Evolutionary conservation across 2,329 filamentous ascomycete species (phyloP), one percentile per base, ranked within the genome.

Genomic region (Trematosphaeria pertusa): DNA sequence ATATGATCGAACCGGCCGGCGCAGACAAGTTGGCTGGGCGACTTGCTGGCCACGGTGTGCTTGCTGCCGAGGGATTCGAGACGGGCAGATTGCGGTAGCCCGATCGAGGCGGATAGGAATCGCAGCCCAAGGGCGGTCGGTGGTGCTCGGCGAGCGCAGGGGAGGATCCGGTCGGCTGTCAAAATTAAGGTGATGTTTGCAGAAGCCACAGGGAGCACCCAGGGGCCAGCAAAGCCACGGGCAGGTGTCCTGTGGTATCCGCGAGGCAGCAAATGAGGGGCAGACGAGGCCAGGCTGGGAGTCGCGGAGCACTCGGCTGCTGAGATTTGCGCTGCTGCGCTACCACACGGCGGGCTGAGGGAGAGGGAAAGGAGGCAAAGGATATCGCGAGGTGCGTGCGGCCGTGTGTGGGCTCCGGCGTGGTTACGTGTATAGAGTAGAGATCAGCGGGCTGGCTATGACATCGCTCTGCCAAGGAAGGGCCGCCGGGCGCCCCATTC

Each of bases 121-220:
- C 15, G 52, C 46, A 37, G 62, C 59, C 57, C 60, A 58, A 59
- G 47, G 32, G 44, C 40, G 49, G 50, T 48, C 49, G 52, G 47
- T 52, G 54, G 48, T 43, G 51, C 36, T 31, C 45, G 43, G 43
- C 39, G 43, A 45, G 26, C 48, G 46, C 51, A 52, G 55, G 49
- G 48, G 37, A 47, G 41, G 44, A 40, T 38, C n/a, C 15, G 36
- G 37, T 14, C 31, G 19, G 42, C 26, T 15, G 15, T 36, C 18
- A 43, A 39, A 24, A 28, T 30, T 38, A 37, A 24, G 31, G 39
- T 50, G 54, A 53, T 37, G 45, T 43, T 46, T 47, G 53, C 50
- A 50, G 48, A 6, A 4, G 34, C 36, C 15, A 44, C 56, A 54
- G 55, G 59, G 57, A 42, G 31, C 33, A 26, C 50, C 58, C 52